A percentile compares a stretch with the other conserved stretches of the same genome.
phyloP scores from a whole-genome alignment of 192 early-diverging fungal genomes.

The Backusella westeae region DNA sequence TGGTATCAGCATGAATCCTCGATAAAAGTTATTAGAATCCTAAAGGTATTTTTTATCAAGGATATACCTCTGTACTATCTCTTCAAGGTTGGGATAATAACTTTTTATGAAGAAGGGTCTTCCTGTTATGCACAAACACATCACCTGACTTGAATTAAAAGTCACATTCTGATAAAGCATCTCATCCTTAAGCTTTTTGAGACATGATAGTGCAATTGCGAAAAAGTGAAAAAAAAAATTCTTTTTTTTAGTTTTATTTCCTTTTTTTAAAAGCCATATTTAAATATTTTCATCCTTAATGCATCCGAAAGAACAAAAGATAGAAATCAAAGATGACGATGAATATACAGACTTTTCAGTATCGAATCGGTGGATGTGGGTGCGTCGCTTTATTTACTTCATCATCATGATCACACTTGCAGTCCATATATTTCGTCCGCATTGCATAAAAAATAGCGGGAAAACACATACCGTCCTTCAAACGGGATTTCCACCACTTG shows the following conservation, averaged over 20 bases:
- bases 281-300: not conserved
- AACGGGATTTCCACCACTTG: conserved; percentile 18
- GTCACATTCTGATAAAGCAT: too few relatives aligned
- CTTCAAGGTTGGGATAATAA: too few relatives aligned
- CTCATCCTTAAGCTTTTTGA: too few relatives aligned
- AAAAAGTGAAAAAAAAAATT: not conserved
- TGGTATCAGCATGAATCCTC: too few relatives aligned
- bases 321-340: not conserved
- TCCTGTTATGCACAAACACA: too few relatives aligned
- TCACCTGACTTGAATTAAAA: too few relatives aligned
- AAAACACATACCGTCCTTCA: conserved; percentile 6
- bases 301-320: not conserved
- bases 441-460: not conserved
- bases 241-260: not conserved
- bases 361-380: conserved; percentile 5
- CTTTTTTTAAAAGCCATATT: not conserved
- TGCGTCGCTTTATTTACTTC: conserved; percentile 12
- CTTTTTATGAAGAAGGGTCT: too few relatives aligned
- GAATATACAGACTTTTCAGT: not conserved
- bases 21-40: too few relatives aligned
- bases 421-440: not conserved
- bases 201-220: too few relatives aligned
- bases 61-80: too few relatives aligned
- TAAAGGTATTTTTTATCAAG: too few relatives aligned
- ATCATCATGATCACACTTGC: not conserved